These are phyloP conservation scores for Podila clonocystis DNA, from an alignment of 192 early-diverging fungal species.

Conservation along the genomic window DNA sequence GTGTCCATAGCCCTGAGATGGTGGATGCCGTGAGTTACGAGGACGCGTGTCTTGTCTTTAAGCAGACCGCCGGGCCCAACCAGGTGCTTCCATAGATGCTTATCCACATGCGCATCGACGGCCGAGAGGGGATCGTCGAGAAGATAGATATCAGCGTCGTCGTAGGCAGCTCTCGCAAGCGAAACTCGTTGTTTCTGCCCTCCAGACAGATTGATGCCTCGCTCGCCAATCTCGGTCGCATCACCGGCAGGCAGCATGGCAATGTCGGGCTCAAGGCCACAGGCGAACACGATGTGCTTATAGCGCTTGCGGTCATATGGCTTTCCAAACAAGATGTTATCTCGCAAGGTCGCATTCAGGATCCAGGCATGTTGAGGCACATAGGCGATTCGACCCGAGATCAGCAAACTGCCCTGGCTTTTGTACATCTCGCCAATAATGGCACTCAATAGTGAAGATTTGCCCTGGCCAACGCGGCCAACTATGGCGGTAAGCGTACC, in stretches of 20 bases:
- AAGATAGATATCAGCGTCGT: conserved; percentile 78
- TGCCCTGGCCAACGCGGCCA: conserved; percentile 68
- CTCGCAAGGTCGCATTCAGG: conserved; percentile 88
- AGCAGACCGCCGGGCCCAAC: conserved; percentile 77
- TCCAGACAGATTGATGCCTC: conserved; percentile 73
- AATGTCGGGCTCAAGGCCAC: conserved; percentile 79
- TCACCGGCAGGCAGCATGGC: conserved; percentile 74
- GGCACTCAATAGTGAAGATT: conserved; percentile 58
- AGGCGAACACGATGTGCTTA: conserved; percentile 67
- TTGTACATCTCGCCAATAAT: conserved; percentile 91
- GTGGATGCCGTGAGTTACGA: conserved; percentile 77
- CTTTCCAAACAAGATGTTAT: conserved; percentile 92
- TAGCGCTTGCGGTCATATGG: conserved; percentile 70
- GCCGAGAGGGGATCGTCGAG: conserved; percentile 91
- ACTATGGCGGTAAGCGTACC: conserved; percentile 65
- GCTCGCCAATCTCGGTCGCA: conserved; percentile 71
- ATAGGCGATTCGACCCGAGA: conserved; percentile 74
- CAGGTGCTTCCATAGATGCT: conserved; percentile 76
- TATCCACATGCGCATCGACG: conserved; percentile 61
- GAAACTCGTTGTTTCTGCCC: conserved; percentile 91
- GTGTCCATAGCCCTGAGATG: conserved; percentile 65
- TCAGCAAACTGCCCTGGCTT: conserved; percentile 61
- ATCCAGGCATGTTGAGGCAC: conserved; percentile 93
- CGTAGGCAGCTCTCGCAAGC: conserved; percentile 83
- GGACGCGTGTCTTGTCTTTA: conserved; percentile 67